Base-by-base conservation (phyloP, 2,329 filamentous ascomycete species). In the Dichotomopilus funicola region DNA sequence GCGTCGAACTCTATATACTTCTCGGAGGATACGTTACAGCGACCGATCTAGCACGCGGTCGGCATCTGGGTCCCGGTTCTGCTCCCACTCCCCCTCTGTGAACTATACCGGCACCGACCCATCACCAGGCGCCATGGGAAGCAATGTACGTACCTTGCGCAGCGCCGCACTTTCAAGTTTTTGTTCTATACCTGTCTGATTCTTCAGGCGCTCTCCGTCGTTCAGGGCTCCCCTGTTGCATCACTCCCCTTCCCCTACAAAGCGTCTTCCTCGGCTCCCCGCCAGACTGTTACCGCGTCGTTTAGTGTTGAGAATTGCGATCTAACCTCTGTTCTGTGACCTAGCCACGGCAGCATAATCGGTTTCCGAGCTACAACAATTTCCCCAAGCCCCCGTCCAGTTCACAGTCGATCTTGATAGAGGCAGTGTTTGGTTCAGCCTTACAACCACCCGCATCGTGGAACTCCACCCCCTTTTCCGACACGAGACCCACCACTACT, bases 401-500 rank as follows among this genome's bases (percentile, higher is more conserved):
- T 27, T 27, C 19, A 27, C 19, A 27, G 19, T 27, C 19, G 19
- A 27, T 27, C 19, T 27, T 27, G 19, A 27, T 27, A 27, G 19
- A 27, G 19, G 19, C 19, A 27, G 19, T 27, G 19, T 27, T 27
- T 27, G 19, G 19, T 27, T 63, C 70, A 45, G 64, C 63, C 59
- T 77, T 65, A 66, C 73, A 72, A 51, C 58, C 68, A 6, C 67
- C 66, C 53, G 75, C 71, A 36, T 79, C 83, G 43, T 83, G 81
- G 81, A 74, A 74, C 10, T 78, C 72, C 59, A 69, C 67, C 41
- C 65, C 70, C 57, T 72, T 72, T 64, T 70, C 70, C 67, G 72
- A 71, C 57, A 51, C 19, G 27, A 74, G 70, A 63, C 79, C 77
- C 59, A 65, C 71, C 47, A 68, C 71, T 40, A 72, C 70, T 48